Conservation (phyloP, 768 basidiomycete genomes). For the Tephrocybe sp. region DNA sequence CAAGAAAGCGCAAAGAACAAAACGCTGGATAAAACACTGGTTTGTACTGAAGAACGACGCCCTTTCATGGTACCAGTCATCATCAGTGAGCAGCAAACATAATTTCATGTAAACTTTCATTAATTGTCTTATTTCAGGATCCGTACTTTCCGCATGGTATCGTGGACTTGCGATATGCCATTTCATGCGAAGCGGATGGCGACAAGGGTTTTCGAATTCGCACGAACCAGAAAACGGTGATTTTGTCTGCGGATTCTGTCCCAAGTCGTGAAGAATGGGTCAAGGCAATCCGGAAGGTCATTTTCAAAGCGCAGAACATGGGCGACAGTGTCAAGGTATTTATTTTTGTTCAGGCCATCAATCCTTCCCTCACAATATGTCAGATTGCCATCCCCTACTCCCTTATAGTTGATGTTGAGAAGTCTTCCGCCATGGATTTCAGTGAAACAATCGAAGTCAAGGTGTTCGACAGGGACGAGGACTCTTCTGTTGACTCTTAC, state of each 20-base stretch:
- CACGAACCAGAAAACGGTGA: constrained; percentile 75
- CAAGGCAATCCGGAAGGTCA: constrained; percentile 88
- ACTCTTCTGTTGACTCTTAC: constrained; percentile 79
- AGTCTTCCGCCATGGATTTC: constrained; percentile 87
- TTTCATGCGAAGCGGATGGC: constrained; percentile 76
- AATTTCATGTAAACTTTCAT: neutral
- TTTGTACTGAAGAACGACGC: constrained; percentile 95
- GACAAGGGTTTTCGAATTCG: constrained; percentile 81
- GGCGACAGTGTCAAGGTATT: constrained; percentile 91
- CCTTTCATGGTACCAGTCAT: constrained; percentile 94
- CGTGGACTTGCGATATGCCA: constrained; percentile 90
- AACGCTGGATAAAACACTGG: constrained; percentile 94
- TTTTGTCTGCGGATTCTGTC: constrained; percentile 73
- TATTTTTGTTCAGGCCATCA: neutral
- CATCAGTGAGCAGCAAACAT: constrained; percentile 58
- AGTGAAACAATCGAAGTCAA: constrained; percentile 96
- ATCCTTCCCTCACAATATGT: neutral
- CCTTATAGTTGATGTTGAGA: constrained; percentile 83
- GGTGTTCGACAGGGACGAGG: constrained; percentile 79
- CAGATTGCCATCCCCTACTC: constrained; percentile 94
- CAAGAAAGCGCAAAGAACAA: constrained; percentile 86
- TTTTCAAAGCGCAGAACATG: constrained; percentile 95
- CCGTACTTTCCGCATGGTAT: constrained; percentile 98
- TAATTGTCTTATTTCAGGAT: constrained; percentile 50
- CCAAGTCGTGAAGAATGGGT: constrained; percentile 94